Evolutionary conservation across 495 filamentous ascomycete species (phyloP).

Genomic region (Staphylotrichum tortipilum): DNA sequence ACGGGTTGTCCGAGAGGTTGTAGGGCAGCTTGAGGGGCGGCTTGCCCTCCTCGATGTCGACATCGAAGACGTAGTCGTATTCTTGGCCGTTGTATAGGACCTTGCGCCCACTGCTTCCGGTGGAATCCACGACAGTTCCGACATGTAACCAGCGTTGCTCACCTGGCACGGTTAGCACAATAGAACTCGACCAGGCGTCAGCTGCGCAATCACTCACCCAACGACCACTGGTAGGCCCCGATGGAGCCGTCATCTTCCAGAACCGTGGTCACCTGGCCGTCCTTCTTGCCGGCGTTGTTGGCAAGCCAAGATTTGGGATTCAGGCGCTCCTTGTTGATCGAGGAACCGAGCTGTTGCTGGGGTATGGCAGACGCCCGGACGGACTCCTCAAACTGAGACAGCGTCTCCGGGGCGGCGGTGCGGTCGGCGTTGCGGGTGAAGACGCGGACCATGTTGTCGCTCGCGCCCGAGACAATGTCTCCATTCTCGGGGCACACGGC

Average conservation of each 20-base stretch:
- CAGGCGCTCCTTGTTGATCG: slow-evolving; percentile 82
- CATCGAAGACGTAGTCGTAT: slow-evolving; percentile 97
- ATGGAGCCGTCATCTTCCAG: slow-evolving; percentile 68
- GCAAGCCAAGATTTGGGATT: slow-evolving; percentile 78
- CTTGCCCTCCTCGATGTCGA: slow-evolving; percentile 93
- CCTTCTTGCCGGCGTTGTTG: slow-evolving; percentile 74
- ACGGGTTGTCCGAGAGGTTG: slow-evolving; percentile 87
- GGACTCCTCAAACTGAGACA: slow-evolving; percentile 65
- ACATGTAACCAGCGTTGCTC: slow-evolving; percentile 68
- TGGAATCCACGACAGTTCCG: slow-evolving; percentile 86
- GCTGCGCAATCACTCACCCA: slow-evolving; percentile 19
- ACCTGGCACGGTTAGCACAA: slow-evolving; percentile 17
- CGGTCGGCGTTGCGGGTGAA: slow-evolving; percentile 72
- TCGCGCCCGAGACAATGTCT: slow-evolving; percentile 87
- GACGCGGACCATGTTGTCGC: slow-evolving; percentile 76
- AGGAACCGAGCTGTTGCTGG: slow-evolving; percentile 58
- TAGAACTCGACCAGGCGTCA: no score
- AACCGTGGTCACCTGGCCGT: slow-evolving; percentile 91
- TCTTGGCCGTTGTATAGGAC: slow-evolving; percentile 73
- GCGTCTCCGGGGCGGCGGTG: slow-evolving; percentile 49
- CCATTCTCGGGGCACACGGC: slow-evolving; percentile 71
- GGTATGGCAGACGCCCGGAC: slow-evolving; percentile 80
- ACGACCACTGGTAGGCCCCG: slow-evolving; percentile 75
- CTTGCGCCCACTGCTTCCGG: slow-evolving; percentile 66
- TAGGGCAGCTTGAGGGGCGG: slow-evolving; percentile 90